Evolutionary conservation across 495 filamentous ascomycete species (phyloP).

Genomic region (Trichoderma asperelloides): DNA sequence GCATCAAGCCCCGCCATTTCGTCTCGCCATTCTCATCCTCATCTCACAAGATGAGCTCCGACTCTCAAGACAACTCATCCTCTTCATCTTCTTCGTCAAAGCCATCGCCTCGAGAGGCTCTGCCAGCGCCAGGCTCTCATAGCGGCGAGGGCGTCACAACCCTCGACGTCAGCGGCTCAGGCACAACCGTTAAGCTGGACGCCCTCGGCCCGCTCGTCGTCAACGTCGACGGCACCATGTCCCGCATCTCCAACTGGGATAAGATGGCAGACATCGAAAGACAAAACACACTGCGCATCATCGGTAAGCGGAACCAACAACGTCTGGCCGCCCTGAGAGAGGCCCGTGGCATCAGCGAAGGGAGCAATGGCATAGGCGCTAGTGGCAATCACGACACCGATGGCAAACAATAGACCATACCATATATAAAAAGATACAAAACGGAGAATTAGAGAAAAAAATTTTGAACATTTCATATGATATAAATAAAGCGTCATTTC

Average conservation of each 20-base stretch:
- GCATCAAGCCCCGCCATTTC: constrained; percentile 6
- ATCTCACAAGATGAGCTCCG: neutral
- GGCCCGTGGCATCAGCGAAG: constrained; percentile 12
- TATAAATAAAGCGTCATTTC: neutral
- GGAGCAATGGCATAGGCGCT: constrained; percentile 8
- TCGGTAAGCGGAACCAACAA: constrained; percentile 56
- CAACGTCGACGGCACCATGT: constrained; percentile 55
- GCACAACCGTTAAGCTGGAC: constrained; percentile 42
- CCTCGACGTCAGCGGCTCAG: constrained; percentile 44
- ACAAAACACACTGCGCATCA: constrained; percentile 50
- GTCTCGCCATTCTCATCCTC: constrained; percentile 1
- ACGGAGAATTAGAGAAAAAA: neutral
- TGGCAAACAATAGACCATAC: neutral
- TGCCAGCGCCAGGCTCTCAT: constrained; percentile 19
- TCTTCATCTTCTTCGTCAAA: neutral
- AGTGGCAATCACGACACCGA: constrained; percentile 8
- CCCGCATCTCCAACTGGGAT: constrained; percentile 58
- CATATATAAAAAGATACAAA: neutral
- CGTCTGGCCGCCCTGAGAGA: constrained; percentile 46
- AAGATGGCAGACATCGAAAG: constrained; percentile 56
- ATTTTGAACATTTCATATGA: neutral
- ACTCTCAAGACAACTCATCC: neutral
- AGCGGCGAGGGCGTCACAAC: constrained; percentile 11
- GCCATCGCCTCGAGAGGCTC: constrained; percentile 8
- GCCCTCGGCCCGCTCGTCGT: constrained; percentile 59